phyloP scores from a whole-genome alignment of 768 basidiomycete species.

The Boletus barrowsii region DNA sequence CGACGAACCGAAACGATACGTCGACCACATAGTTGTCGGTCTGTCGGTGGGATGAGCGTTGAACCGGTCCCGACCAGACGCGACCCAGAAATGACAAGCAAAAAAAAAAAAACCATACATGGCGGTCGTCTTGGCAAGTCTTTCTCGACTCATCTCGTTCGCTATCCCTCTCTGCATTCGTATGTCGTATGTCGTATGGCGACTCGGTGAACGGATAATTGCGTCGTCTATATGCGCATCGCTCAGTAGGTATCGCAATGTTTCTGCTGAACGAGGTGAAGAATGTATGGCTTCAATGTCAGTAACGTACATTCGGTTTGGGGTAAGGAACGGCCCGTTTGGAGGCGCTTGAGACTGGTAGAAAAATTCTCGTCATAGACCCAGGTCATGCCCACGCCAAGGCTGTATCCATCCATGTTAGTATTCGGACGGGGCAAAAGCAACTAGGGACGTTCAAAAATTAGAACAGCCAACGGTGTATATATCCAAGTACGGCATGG shows the following conservation, averaged over 20 bases:
- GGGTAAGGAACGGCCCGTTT: background rate
- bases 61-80: slow-evolving; percentile 1
- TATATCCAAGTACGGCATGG: background rate
- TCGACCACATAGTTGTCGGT: slow-evolving; percentile 1
- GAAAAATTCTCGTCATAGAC: slow-evolving; percentile 25
- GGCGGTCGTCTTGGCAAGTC: slow-evolving; percentile 10
- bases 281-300: slow-evolving; percentile 18
- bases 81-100: too few species aligned
- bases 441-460: too few species aligned
- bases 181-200: background rate
- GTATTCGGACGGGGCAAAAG: too few species aligned
- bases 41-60: background rate
- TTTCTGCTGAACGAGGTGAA: background rate
- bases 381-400: slow-evolving; percentile 15
- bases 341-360: background rate
- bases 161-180: slow-evolving; percentile 2
- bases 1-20: too few species aligned
- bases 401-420: slow-evolving; percentile 16
- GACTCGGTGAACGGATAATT: slow-evolving; percentile 11
- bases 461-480: background rate
- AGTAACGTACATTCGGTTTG: slow-evolving; percentile 12
- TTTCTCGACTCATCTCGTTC: slow-evolving; percentile 16
- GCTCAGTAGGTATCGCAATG: background rate
- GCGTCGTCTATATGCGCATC: slow-evolving; percentile 11
- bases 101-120: slow-evolving; percentile 10